Base-by-base conservation (phyloP, 2,329 filamentous ascomycete genomes). In the Diplocarpon mali region DNA sequence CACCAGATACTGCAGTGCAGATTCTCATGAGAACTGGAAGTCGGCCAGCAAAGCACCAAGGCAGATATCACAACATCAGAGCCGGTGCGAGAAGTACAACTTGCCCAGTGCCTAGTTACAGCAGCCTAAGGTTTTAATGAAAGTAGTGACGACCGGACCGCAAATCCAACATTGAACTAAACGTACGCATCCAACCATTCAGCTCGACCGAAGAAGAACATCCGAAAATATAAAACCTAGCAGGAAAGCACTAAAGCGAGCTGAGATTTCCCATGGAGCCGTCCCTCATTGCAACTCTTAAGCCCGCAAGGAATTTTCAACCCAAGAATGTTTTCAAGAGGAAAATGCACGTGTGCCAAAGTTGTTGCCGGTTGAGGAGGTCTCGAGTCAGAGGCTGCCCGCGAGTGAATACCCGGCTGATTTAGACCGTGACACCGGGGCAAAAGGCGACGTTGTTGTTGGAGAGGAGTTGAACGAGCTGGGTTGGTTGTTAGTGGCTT, bases 161-260 rank as follows among this genome's bases (percentile, higher is more conserved):
- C 16, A 27, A 32, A 34, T 45, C 44, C 17, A 35, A 50, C 47
- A 44, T 50, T 50, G 47, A 50, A 50, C 45, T 32, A 43, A 34
- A 44, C 37, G 13, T 30, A 6, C 20, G 11, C 17, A 29, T 32
- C 15, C 28, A 16, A 10, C 32, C 20, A 28, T n/a, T 20, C 20
- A 38, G 11, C 14, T 38, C 15, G 6, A 20, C 20, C 11, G 28
- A 13, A 5, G 11, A 35, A 27, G n/a, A 17, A 10, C 2, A 32
- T 12, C 27, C n/a, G 16, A 14, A 16, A 28, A 16, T 15, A 13
- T 31, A 28, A 41, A 41, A 41, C 5, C 13, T 7, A 30, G 30
- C 13, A 6, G 8, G n/a, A 12, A 9, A 15, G 20, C 20, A 24
- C 20, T 24, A 24, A 24, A 24, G 20, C 20, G 20, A 24, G 20